A percentile compares a stretch with the other conserved stretches of the same genome.
Evolutionary conservation across 2,329 filamentous ascomycete species (phyloP).

Genomic region (Grosmannia huntii): DNA sequence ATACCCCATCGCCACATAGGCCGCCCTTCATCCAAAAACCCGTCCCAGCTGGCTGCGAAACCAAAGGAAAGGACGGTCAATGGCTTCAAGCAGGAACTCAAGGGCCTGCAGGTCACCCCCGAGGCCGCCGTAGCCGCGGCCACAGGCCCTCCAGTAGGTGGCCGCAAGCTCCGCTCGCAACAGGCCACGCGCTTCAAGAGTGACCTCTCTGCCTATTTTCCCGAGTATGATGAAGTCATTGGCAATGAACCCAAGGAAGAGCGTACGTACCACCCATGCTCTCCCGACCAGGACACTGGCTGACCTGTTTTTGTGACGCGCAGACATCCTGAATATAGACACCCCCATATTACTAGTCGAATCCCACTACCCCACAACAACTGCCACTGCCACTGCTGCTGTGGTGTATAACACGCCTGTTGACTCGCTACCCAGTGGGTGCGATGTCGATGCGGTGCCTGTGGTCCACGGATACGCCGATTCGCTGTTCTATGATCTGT

Average conservation of each 20-base stretch:
- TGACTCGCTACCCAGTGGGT: constrained; percentile 8
- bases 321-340: constrained; percentile 60
- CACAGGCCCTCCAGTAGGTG: constrained; percentile 36
- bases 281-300: not conserved
- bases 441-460: constrained; percentile 13
- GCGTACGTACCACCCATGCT: constrained; percentile 38
- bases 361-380: constrained; percentile 18
- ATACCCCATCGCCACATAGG: constrained; percentile 7
- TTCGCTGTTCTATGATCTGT: constrained; percentile 40
- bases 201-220: constrained; percentile 81
- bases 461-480: constrained; percentile 42
- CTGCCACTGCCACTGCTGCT: constrained; percentile 6
- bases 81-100: constrained; percentile 49
- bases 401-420: constrained; percentile 9
- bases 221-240: constrained; percentile 89
- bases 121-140: constrained; percentile 12
- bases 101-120: constrained; percentile 37
- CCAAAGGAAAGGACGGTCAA: constrained; percentile 46
- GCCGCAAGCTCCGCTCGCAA: constrained; percentile 72
- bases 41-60: constrained; percentile 26
- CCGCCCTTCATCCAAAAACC: not conserved
- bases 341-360: constrained; percentile 63
- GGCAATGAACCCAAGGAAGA: constrained; percentile 69
- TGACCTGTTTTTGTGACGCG: not conserved
- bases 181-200: constrained; percentile 81